Evolutionary conservation across 129 eudicot genomes (phyloP), one percentile per base, ranked within the genome.

Genomic region (Flaveria bidentis): DNA sequence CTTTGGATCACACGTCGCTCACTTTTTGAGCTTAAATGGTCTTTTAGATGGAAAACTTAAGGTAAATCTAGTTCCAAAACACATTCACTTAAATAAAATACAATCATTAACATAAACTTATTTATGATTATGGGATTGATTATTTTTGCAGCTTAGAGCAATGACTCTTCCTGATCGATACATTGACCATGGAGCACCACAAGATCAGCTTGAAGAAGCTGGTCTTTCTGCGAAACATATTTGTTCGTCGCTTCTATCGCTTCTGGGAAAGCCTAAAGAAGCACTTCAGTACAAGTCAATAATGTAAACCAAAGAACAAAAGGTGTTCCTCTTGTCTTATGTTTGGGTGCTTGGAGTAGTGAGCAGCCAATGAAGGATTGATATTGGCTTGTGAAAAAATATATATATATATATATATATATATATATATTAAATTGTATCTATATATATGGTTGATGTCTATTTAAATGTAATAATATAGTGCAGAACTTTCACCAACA

Each of bases 111-210:
- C 3, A 18, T 42, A 46, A 28, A 78, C 69, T 53, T 55, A 80
- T 51, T 61, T 61, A 23, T 3, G 10, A 17, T 5, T 62, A 58
- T 71, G 4, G 13, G 26, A 6, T 9, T 71, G 25, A 60, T 61
- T 23, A 60, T 53, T 66, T 87, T 66, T 87, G 89, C 90, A 90
- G 92, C 58, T 90, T 79, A 82, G 92, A 78, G 86, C 96, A 63
- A 90, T 90, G 96, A 84, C 88, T 49, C 91, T 90, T 60, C 96
- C 92, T 0, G 92, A 90, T 84, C 84, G 81, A 84, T 90, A 90
- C 73, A 87, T 90, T 12, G 92, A 90, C 61, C 96, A 90, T 70
- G 96, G 96, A 45, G 84, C 92, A 57, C 91, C 91, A 26, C 49
- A 78, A 45, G 96, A 91, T 76, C 97, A 91, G 63, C 87, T 91